Percentiles rank a stretch among this genome's conserved stretches.
Evolutionary conservation across 176 grass and related monocot species (phyloP).

Genomic region (Echinochloa phyllopogon): DNA sequence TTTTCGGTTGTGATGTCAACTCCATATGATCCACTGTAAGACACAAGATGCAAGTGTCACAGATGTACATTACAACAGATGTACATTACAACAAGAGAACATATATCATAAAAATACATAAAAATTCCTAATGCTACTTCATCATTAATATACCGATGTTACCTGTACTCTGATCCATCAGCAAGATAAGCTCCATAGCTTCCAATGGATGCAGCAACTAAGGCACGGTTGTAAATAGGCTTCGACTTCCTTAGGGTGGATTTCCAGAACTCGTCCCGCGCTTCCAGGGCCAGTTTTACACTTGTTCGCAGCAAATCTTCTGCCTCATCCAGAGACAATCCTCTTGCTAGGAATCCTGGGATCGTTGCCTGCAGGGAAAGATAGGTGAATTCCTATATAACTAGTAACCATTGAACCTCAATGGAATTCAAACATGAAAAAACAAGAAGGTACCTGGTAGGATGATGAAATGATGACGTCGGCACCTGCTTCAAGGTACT

Average conservation of each 20-base stretch:
- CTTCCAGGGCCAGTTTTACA: conserved; percentile 61
- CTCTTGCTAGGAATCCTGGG: conserved; percentile 72
- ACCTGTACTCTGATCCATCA: conserved; percentile 94
- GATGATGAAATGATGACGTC: conserved; percentile 81
- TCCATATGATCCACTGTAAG: conserved; percentile 65
- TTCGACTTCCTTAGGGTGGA: conserved; percentile 45
- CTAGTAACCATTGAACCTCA: neutral
- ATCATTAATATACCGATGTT: neutral
- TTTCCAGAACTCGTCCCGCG: conserved; percentile 66
- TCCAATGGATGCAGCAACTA: conserved; percentile 74
- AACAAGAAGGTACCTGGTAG: conserved; percentile 59
- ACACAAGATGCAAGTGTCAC: neutral
- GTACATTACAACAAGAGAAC: neutral
- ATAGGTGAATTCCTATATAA: neutral
- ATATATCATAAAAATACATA: neutral
- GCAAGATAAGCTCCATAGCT: conserved; percentile 90
- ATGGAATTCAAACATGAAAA: neutral
- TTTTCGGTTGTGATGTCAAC: conserved; percentile 54
- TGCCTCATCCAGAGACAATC: conserved; percentile 54
- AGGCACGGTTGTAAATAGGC: conserved; percentile 57
- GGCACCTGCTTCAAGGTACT: conserved; percentile 80
- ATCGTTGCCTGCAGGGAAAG: conserved; percentile 66
- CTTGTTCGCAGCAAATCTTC: conserved; percentile 66
- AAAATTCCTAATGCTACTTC: neutral
- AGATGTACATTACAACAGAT: neutral